Conservation (phyloP, 768 basidiomycete species). For the Boletus reticulatus region DNA sequence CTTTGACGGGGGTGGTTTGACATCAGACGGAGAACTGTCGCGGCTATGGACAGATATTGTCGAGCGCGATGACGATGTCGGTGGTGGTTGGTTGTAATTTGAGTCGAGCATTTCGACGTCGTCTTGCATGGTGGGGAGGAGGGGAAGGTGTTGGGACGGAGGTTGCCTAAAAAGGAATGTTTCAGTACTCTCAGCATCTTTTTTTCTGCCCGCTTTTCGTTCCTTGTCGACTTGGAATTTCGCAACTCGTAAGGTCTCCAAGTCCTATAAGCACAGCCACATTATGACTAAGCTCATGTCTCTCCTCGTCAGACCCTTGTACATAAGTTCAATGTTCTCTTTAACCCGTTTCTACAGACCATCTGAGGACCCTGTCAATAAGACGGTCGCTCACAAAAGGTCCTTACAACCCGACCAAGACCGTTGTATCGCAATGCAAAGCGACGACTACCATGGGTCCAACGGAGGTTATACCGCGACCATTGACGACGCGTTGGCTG, state of each 20-base stretch:
- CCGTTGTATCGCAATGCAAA: constrained; percentile 42
- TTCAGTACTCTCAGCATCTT: constrained; percentile 29
- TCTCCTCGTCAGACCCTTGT: neutral
- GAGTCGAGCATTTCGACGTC: constrained; percentile 31
- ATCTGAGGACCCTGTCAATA: no score
- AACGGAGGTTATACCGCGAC: constrained; percentile 41
- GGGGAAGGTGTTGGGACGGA: constrained; percentile 31
- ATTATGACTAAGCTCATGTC: constrained; percentile 24
- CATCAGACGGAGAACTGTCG: constrained; percentile 26
- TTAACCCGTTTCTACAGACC: neutral
- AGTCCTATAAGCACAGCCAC: constrained; percentile 13
- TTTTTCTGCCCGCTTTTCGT: constrained; percentile 24
- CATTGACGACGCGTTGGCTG: constrained; percentile 40
- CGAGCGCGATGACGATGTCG: constrained; percentile 2
- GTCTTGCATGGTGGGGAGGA: constrained; percentile 26
- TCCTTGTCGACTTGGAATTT: constrained; percentile 26
- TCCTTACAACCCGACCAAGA: constrained; percentile 47
- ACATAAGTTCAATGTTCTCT: neutral
- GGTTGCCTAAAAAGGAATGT: constrained; percentile 38
- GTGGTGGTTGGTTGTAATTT: neutral
- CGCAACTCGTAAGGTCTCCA: constrained; percentile 9
- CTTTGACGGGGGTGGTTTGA: constrained; percentile 30
- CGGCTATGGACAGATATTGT: constrained; percentile 20
- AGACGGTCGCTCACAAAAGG: neutral
- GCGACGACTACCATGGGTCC: constrained; percentile 1